Evolutionary conservation across 257 asterid species (phyloP).

Genomic region (Galeopsis tetrahit): DNA sequence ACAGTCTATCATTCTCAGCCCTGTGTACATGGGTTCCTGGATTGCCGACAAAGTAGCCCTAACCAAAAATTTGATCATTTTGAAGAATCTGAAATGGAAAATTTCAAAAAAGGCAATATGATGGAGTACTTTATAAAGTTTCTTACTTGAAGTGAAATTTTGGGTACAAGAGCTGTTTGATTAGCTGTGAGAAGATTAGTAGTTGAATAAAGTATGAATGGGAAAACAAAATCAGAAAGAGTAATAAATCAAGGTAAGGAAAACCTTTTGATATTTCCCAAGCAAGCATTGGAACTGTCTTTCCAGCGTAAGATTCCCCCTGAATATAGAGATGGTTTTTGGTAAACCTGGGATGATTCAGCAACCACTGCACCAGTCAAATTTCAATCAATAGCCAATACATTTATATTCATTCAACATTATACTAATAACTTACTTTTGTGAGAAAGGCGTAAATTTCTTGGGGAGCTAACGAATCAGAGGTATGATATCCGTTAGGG

Average conservation of each 20-base stretch:
- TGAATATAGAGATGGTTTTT: slow-evolving; percentile 37
- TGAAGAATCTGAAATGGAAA: background rate
- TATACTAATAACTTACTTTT: slow-evolving; percentile 21
- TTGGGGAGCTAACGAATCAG: slow-evolving; percentile 36
- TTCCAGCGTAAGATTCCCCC: slow-evolving; percentile 54
- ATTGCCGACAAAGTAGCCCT: slow-evolving; percentile 50
- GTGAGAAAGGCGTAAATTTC: slow-evolving; percentile 34
- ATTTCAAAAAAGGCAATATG: background rate
- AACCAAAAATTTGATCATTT: background rate
- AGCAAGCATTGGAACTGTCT: slow-evolving; percentile 40
- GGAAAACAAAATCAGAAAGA: background rate
- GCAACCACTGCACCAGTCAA: slow-evolving; percentile 49
- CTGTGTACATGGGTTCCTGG: slow-evolving; percentile 31
- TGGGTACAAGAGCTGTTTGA: slow-evolving; percentile 41
- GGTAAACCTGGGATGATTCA: slow-evolving; percentile 41
- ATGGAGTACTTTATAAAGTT: background rate
- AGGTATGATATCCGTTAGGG: slow-evolving; percentile 32
- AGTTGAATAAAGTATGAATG: background rate
- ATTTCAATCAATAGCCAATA: background rate
- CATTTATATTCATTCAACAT: no score
- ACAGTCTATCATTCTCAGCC: slow-evolving; percentile 37
- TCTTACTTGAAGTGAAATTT: slow-evolving; percentile 36
- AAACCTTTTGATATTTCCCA: slow-evolving; percentile 40
- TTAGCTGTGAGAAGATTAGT: slow-evolving; percentile 34
- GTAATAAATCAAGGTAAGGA: background rate